These are phyloP conservation scores for Boletus eberwhitei DNA, from an alignment of 768 basidiomycete genomes.

Conservation along the genomic window DNA sequence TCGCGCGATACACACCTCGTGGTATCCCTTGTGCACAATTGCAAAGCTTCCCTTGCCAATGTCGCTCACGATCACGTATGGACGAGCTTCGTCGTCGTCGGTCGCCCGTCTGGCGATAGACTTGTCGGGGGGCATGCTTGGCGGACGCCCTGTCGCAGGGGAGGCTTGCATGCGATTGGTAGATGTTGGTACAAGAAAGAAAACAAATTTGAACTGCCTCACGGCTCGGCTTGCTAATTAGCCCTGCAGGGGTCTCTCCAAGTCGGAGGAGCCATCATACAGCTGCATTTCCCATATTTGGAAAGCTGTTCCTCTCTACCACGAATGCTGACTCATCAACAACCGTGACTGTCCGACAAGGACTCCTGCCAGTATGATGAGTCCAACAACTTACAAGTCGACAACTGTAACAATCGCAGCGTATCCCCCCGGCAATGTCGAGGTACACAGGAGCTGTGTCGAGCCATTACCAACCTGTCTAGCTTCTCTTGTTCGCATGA, in stretches of 20 bases:
- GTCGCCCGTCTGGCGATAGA: constrained; percentile 24
- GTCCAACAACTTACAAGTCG: too few species aligned
- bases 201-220: not conserved
- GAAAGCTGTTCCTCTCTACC: constrained; percentile 24
- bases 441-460: too few species aligned
- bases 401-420: too few species aligned
- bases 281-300: constrained; percentile 20
- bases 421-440: too few species aligned
- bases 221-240: constrained; percentile 23
- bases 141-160: constrained; percentile 19
- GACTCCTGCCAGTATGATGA: too few species aligned
- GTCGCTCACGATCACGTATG: constrained; percentile 72
- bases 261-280: constrained; percentile 17
- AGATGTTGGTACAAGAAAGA: constrained; percentile 14
- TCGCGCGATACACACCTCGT: constrained; percentile 57
- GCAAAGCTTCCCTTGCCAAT: constrained; percentile 94
- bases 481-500: too few species aligned
- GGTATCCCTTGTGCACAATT: constrained; percentile 92
- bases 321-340: constrained; percentile 16
- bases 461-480: too few species aligned
- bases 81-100: constrained; percentile 70
- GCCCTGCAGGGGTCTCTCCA: constrained; percentile 23
- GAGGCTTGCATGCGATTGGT: constrained; percentile 17
- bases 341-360: too few species aligned
- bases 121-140: constrained; percentile 29